Evolutionary conservation across 768 basidiomycete genomes (phyloP).

Genomic region (Hericium erinaceus): DNA sequence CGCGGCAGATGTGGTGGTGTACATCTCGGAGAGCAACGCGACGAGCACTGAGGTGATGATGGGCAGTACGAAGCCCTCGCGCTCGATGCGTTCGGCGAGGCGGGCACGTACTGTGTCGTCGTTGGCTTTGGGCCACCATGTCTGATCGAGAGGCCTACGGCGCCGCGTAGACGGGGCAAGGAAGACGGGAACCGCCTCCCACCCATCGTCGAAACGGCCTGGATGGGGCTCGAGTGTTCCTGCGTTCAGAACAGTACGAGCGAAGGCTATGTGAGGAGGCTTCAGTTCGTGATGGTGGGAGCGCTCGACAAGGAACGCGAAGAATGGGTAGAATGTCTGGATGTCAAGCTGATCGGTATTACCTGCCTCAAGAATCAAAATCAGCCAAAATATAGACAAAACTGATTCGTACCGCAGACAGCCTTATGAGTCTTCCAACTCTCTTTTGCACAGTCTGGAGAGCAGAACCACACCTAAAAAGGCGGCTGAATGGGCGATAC

Average conservation of each 20-base stretch:
- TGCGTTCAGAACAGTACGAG: constrained; percentile 6
- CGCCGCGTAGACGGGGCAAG: background rate
- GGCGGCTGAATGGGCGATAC: background rate
- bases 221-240: too few species aligned
- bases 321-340: constrained; percentile 23
- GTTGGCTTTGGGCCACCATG: background rate
- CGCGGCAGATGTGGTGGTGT: constrained; percentile 25
- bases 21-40: constrained; percentile 30
- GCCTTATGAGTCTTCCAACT: background rate
- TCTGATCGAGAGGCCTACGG: background rate
- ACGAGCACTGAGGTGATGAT: constrained; percentile 25
- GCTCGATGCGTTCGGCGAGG: constrained; percentile 10
- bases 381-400: background rate
- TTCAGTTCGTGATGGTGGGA: constrained; percentile 10
- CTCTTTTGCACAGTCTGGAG: background rate
- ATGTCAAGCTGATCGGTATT: constrained; percentile 29
- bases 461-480: background rate
- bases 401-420: background rate
- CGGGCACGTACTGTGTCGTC: background rate
- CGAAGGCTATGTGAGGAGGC: constrained; percentile 16
- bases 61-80: constrained; percentile 26
- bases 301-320: constrained; percentile 21
- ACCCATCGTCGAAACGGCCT: background rate
- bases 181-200: background rate
- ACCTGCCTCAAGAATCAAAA: constrained; percentile 11